Base-by-base conservation (phyloP, 495 filamentous ascomycete species). In the Penicillium cosmopolitanum region DNA sequence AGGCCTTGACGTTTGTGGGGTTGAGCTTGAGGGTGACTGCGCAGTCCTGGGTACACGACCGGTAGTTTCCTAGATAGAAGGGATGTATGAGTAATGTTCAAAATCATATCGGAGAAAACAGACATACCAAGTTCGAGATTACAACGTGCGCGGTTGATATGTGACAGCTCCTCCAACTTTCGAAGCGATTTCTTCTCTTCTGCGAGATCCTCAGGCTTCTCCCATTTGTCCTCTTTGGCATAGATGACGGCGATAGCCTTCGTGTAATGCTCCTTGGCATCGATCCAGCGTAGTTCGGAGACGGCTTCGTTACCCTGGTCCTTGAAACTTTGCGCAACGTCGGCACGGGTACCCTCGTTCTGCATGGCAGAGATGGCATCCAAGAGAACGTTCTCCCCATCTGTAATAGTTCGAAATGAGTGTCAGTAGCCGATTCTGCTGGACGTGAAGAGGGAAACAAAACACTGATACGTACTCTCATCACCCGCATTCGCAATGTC, bases 231-330 rank as follows among this genome's bases (percentile, higher is more conserved):
- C 61, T 86, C 84, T 62, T 80, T 78, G 18, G 77, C 78, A 16
- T 79, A 75, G 21, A 97, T 72, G 1, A 92, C 83, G 3, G 83
- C 74, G 33, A 98, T 79, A 13, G 84, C 91, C 72, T 96, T 96
- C 8, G 84, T 85, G 67, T 98, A 98, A 76, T 91, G 96, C 65
- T 96, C 93, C 66, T 87, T 90, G 6, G 92, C 95, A 72, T 97
- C 92, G 16, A 75, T 78, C 87, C 89, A 98, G 48, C 83, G 77
- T 72, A 87, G 88, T 57, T 77, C 81, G 57, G 81, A 80, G 62
- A 92, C 96, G 57, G 84, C 85, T 57, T 97, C 95, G 69, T 98
- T 98, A 15, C 96, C 93, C 58, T 90, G 89, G 69, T 93, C 87
- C 65, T 92, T 88, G 77, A 93, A 97, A 61, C 87, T 87, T 43